Evolutionary conservation across 345 rosid genomes (phyloP).

Genomic region (Citrus glauca): DNA sequence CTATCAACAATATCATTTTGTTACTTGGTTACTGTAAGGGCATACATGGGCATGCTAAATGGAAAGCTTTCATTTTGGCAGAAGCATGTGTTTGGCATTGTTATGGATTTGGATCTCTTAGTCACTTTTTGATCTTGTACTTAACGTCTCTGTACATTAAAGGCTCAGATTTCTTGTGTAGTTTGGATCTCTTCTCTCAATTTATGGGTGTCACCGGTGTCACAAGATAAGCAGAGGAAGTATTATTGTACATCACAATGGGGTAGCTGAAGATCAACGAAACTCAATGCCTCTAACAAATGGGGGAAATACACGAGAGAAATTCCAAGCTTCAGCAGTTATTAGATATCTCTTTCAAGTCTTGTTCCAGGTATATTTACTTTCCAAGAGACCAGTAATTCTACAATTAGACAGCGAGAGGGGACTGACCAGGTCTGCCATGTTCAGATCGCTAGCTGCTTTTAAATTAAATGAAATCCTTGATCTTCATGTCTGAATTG

Average conservation of each 20-base stretch:
- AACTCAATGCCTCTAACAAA: slow-evolving; percentile 29
- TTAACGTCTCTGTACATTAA: slow-evolving; percentile 7
- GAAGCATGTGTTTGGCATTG: slow-evolving; percentile 1
- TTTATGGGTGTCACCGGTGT: slow-evolving; percentile 51
- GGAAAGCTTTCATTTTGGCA: not conserved
- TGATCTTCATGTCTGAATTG: not conserved
- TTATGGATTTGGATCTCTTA: not conserved
- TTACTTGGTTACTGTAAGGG: not conserved
- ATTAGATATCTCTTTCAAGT: slow-evolving; percentile 47
- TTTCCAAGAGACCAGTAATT: not conserved
- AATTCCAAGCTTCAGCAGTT: slow-evolving; percentile 23
- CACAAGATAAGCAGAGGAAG: slow-evolving; percentile 21
- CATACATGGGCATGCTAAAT: not conserved
- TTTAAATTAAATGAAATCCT: not conserved
- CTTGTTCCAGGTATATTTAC: slow-evolving; percentile 53
- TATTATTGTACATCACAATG: slow-evolving; percentile 11
- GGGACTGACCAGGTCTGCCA: not conserved
- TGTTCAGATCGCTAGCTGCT: not conserved
- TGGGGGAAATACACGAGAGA: slow-evolving; percentile 23
- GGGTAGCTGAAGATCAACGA: slow-evolving; percentile 46
- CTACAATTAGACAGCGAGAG: not conserved
- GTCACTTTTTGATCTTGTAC: not conserved
- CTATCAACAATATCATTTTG: not conserved
- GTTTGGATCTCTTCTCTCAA: slow-evolving; percentile 55
- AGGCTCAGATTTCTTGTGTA: slow-evolving; percentile 20